Evolutionary conservation across 306 rosid species (phyloP).

Genomic region (Mimosa bimucronata): DNA sequence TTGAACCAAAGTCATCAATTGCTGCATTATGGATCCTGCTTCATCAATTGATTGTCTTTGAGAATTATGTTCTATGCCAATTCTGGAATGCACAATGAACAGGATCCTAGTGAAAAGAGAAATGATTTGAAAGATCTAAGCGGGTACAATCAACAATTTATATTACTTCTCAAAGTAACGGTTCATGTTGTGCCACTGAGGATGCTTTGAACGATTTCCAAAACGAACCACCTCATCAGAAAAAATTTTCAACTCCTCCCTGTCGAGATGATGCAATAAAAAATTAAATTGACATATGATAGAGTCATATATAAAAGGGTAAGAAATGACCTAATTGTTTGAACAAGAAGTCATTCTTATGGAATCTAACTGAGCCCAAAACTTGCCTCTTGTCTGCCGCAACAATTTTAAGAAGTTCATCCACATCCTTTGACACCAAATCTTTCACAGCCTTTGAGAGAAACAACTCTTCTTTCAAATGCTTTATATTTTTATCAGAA

Average conservation of each 20-base stretch:
- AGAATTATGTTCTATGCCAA: constrained; percentile 52
- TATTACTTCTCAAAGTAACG: constrained; percentile 88
- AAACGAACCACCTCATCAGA: constrained; percentile 84
- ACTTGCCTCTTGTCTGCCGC: constrained; percentile 76
- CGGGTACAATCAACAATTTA: constrained; percentile 32
- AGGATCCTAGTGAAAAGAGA: neutral
- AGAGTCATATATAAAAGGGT: neutral
- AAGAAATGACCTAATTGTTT: constrained; percentile 19
- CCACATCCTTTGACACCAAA: constrained; percentile 67
- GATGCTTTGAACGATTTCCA: constrained; percentile 83
- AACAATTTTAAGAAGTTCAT: constrained; percentile 64
- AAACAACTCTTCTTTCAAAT: constrained; percentile 67
- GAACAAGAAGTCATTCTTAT: constrained; percentile 13
- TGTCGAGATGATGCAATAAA: constrained; percentile 43
- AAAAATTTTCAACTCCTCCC: constrained; percentile 74
- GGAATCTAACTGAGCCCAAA: constrained; percentile 15
- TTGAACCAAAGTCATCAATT: constrained; percentile 67
- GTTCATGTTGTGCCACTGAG: constrained; percentile 91
- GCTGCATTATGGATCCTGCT: constrained; percentile 61
- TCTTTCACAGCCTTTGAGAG: constrained; percentile 66
- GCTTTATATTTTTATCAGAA: constrained; percentile 53
- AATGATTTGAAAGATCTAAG: constrained; percentile 21
- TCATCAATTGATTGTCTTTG: constrained; percentile 62
- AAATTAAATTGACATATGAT: constrained; percentile 29
- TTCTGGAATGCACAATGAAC: constrained; percentile 44